A percentile compares a stretch with the other conserved stretches of the same genome.
These are phyloP conservation scores for Tricholoma flavovirens DNA, from an alignment of 768 basidiomycete species.

Conservation along the genomic window DNA sequence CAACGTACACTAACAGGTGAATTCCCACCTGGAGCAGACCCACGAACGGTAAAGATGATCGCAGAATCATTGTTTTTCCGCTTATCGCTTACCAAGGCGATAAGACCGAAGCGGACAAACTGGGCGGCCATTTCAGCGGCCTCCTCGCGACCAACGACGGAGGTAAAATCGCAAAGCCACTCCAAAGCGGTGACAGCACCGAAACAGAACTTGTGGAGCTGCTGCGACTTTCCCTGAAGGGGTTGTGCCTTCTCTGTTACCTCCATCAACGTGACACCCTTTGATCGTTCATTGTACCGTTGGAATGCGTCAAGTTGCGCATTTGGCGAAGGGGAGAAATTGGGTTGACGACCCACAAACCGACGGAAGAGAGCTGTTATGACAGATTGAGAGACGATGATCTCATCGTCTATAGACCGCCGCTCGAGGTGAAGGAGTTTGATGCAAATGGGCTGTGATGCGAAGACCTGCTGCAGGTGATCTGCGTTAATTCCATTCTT, in stretches of 20 bases:
- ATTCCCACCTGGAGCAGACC: constrained; percentile 68
- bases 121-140: constrained; percentile 97
- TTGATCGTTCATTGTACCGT: constrained; percentile 75
- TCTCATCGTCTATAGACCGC: constrained; percentile 89
- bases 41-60: constrained; percentile 88
- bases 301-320: constrained; percentile 56
- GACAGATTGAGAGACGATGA: constrained; percentile 90
- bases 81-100: constrained; percentile 85
- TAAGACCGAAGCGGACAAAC: constrained; percentile 92
- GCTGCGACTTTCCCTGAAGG: constrained; percentile 40
- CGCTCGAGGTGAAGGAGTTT: constrained; percentile 97
- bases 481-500: constrained; percentile 98
- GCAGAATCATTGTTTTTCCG: constrained; percentile 88
- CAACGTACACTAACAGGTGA: constrained; percentile 66
- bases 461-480: constrained; percentile 85
- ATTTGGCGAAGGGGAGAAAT: constrained; percentile 52
- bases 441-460: constrained; percentile 92
- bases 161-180: constrained; percentile 97
- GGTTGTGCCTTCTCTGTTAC: constrained; percentile 61
- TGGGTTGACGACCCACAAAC: constrained; percentile 86
- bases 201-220: constrained; percentile 69
- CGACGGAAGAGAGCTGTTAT: constrained; percentile 93
- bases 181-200: constrained; percentile 83
- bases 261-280: constrained; percentile 67
- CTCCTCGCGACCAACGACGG: constrained; percentile 92